A percentile compares a stretch with the other conserved stretches of the same genome.
Conservation (phyloP, 2,329 filamentous ascomycete species). For the Xylariaceae sp. region DNA sequence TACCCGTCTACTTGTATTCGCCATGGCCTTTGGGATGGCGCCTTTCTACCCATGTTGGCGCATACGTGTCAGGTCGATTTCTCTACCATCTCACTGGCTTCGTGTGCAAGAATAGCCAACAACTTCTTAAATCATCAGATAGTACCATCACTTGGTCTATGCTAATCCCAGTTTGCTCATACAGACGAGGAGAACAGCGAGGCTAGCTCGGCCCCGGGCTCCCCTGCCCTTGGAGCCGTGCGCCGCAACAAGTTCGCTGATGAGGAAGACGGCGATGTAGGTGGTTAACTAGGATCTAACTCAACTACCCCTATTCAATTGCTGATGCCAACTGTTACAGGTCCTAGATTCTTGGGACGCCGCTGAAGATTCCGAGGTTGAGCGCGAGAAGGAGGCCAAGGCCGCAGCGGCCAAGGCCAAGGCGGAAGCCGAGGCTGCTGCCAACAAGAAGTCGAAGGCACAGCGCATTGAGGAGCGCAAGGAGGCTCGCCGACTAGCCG, state of each 20-base stretch:
- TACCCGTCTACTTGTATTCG: not conserved
- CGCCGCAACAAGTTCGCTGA: slow-evolving; percentile 75
- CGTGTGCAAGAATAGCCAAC: not conserved
- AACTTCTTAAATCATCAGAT: slow-evolving; percentile 9
- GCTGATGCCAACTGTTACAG: slow-evolving; percentile 38
- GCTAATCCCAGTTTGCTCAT: slow-evolving; percentile 24
- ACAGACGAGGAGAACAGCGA: slow-evolving; percentile 37
- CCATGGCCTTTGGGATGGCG: not conserved
- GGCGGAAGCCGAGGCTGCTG: slow-evolving; percentile 79
- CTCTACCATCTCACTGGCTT: slow-evolving; percentile 8
- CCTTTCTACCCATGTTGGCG: not conserved
- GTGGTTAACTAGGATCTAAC: slow-evolving; percentile 20
- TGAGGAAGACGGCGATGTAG: slow-evolving; percentile 80
- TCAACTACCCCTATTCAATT: slow-evolving; percentile 7
- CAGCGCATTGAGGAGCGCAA: slow-evolving; percentile 80
- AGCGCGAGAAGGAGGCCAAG: slow-evolving; percentile 91
- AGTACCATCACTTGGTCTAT: slow-evolving; percentile 11
- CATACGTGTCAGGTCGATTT: not conserved
- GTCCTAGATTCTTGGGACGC: slow-evolving; percentile 96
- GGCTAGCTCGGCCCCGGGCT: slow-evolving; percentile 33
- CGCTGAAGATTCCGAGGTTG: slow-evolving; percentile 91
- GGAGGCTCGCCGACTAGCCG: slow-evolving; percentile 47
- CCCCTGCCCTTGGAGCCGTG: slow-evolving; percentile 36
- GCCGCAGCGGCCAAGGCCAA: slow-evolving; percentile 81
- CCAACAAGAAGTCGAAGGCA: slow-evolving; percentile 83